phyloP scores from a whole-genome alignment of 2,329 filamentous ascomycete species.

The Diaporthe citriasiana region DNA sequence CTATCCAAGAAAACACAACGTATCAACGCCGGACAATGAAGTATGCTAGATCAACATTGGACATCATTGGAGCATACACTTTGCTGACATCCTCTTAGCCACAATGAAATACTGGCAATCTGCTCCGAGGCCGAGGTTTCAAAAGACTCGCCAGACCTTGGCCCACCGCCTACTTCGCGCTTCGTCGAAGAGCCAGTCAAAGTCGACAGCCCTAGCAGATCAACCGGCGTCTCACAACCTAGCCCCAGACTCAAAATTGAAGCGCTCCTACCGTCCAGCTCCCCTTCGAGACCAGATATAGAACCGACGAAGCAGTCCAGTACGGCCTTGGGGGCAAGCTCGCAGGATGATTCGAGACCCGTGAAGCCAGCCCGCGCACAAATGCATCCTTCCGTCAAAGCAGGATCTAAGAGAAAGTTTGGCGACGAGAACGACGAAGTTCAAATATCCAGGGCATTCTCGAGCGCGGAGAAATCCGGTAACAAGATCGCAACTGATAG shows the following conservation, averaged over 20 bases:
- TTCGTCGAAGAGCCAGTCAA: constrained; percentile 71
- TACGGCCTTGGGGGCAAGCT: constrained; percentile 50
- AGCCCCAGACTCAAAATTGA: constrained; percentile 40
- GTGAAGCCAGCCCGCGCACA: constrained; percentile 40
- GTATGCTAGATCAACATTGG: constrained; percentile 59
- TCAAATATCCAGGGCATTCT: constrained; percentile 51
- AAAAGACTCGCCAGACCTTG: constrained; percentile 77
- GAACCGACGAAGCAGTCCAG: constrained; percentile 44
- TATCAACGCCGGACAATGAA: constrained; percentile 78
- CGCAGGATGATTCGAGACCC: background rate
- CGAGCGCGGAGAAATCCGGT: constrained; percentile 49
- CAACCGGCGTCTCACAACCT: constrained; percentile 32
- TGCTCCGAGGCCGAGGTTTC: constrained; percentile 62
- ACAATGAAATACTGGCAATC: constrained; percentile 74
- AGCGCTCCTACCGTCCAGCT: constrained; percentile 18
- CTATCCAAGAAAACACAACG: constrained; percentile 78
- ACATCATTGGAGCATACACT: background rate
- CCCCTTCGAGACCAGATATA: constrained; percentile 43
- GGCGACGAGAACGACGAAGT: constrained; percentile 66
- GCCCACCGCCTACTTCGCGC: constrained; percentile 71
- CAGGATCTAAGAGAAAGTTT: constrained; percentile 71
- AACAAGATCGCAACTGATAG: constrained; percentile 43
- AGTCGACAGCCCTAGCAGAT: constrained; percentile 61
- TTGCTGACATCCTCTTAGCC: constrained; percentile 58
- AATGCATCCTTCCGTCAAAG: constrained; percentile 54